Base-by-base conservation (phyloP, 768 basidiomycete species). In the Termitomyces eurrhizus region DNA sequence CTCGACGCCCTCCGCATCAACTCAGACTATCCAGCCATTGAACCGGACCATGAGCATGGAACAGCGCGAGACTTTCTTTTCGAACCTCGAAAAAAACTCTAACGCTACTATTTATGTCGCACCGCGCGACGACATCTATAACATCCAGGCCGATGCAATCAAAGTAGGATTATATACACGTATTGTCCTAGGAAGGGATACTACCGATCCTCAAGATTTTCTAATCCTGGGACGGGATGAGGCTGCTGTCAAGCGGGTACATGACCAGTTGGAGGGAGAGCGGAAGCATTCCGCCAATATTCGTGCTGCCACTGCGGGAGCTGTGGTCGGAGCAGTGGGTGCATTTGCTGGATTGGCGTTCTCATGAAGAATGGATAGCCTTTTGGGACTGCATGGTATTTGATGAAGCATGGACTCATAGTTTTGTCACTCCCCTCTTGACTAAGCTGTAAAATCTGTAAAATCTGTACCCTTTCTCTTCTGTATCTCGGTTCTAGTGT, bases 311-410 rank as follows among this genome's bases (percentile, higher is more conserved):
- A 84, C 84, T 61, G 80, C 83, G 18, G 83, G 81, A 50, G 83
- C 79, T n/a, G 75, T 86, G 18, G 78, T 86, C 21, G 86, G 86
- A 44, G 85, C 82, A 44, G 82, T 85, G 7, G 83, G 83, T 45
- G 77, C 83, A 52, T 85, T 79, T 76, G 82, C 82, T 21, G 83
- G 84, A 16, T 75, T 87, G 56, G 86, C 86, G 36, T 77, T 80
- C 70, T 65, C 83, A 62, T 80, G 39, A 61, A 57, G 48, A 46
- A 36, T 11, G 60, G 50, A 52, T 52, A 33, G 35, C 45, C 8
- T 44, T 37, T 13, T 42, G 29, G 7, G 44, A 16, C 56, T 50
- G 39, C 2, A 18, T 35, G 21, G 2, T 33, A 14, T 14, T 18
- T 33, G 48, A 36, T 26, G 21, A 24, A 26, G 5, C 5, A 2